Base-by-base conservation (phyloP, 1,139 yeast genomes). In the Tardiomyces digboiensis region DNA sequence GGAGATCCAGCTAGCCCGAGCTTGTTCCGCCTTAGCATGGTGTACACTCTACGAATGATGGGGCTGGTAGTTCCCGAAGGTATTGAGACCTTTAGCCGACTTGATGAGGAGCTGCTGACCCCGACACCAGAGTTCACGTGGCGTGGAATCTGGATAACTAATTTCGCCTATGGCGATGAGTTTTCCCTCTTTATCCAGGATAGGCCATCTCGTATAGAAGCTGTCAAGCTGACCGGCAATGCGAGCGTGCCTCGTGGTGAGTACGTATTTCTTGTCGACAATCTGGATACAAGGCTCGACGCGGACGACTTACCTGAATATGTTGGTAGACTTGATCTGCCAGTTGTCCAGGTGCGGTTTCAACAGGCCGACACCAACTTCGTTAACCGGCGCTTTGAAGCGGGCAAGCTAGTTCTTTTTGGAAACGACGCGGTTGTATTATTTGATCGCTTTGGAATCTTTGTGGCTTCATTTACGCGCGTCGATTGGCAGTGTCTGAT, bases 181-280 rank as follows among this genome's bases (percentile, higher is more conserved):
- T 21, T 38, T 16, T 13, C 19, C 7, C 29, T 38, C 29, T 38
- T 38, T 7, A 13, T 14, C 13, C 40, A 38, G 19, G 8, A 13
- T 8, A 10, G 19, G 12, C 12, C 19, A 7, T 10, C 13, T 16
- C 29, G 26, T 13, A 8, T 39, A 10, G 21, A 22, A n/a, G 41
- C 36, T 3, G 21, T 19, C 3, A 39, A 39, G 36, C 21, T 39
- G n/a, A 39, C 41, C 8, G 41, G 41, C 29, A 26, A 39, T 18
- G 13, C 29, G 26, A 7, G n/a, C 29, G 26, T 21, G 12, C 29
- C 29, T 5, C 29, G 40, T 29, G 36, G 41, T 18, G 21, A 23
- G 8, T 13, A 8, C 21, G 36, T n/a, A 13, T 39, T 23, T 18
- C 14, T 39, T 23, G 14, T 23, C n/a, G 21, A 39, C 36, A 18